Base-by-base conservation (phyloP, 164 flowering plant species). In the Stephania japonica region DNA sequence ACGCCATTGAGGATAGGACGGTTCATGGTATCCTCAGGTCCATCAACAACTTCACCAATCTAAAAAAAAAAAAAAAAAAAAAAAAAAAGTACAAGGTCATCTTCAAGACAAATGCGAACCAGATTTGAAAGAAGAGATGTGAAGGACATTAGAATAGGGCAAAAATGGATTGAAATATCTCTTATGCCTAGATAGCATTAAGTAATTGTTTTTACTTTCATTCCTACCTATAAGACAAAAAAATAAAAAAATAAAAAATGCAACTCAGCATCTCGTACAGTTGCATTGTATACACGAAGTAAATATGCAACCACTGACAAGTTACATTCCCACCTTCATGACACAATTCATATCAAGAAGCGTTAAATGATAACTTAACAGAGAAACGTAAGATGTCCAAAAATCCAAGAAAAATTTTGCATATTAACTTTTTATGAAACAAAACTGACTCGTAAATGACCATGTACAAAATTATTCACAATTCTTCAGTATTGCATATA, bases 1-100 rank as follows among this genome's bases (percentile, higher is more conserved):
- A 78, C 50, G 73, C 99, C 98, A 82, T 93, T 83, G 77, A 84
- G 84, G 69, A 82, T 73, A 64, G 92, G 81, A 64, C 87, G 88
- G 12, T 76, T 83, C 81, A 81, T 69, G 82, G 82, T 77, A 77
- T 89, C 95, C 70, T 86, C 92, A 68, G 99, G 99, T 75, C 98
- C 98, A 88, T 95, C 99, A 80, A 93, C 91, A 76, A 95, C 97
- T 83, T 93, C 98, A 67, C 98, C 98, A 75, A 95, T 88, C 99
- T 95, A 73, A 23, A 81, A 47, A 12, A 71, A 14, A 71, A 68
- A 1, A 64, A 32, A 64, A 7, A 11, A 26, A 7, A 21, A 61
- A 41, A 61, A 26, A 4, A 44, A 14, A 50, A 42, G 4, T 42
- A 21, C 13, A 23, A 63, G 32, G 3, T 32, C 50, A 13, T 44